Base-by-base conservation (phyloP, 805 yeast genomes). In the Wickerhamomyces sydowiorum region DNA sequence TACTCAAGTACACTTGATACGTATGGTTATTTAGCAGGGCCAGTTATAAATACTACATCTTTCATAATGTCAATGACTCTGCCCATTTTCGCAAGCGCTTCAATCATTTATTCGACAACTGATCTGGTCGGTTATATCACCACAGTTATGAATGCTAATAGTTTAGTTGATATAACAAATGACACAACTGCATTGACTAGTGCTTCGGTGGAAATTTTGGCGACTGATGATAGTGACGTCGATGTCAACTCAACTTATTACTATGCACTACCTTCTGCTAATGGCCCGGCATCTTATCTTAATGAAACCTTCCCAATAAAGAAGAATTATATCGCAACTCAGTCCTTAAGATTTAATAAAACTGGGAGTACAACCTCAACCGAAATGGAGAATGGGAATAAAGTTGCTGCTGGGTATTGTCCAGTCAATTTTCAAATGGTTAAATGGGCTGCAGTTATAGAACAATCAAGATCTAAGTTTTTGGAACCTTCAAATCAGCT, bases 361-460 rank as follows among this genome's bases (percentile, higher is more conserved):
- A 57, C 66, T 2, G 85, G 84, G 3, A 65, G 70, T 8, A 49
- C 57, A 7, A 59, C 67, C 14, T 59, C 69, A 7, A 60, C 71
- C 0, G 55, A 51, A 7, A 62, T 69, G 21, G 65, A 73, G 5
- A 46, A 57, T 24, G 64, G 62, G 6, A 49, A 52, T 3, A 49
- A 61, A 12, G 72, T 82, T 5, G 78, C 90, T 1, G 66, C 75
- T 2, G 88, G 88, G 0, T 81, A 64, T 51, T 64, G 78, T 0
- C 65, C 70, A 1, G 73, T 74, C 13, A 60, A 69, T 22, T 63
- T 75, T 36, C 42, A 51, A 2, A 61, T 71, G 35, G 70, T 66
- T 1, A 66, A 66, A 12, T 89, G 96, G 97, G 75, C 78, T n/a
- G 80, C 89, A 2, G 62, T 80, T 0, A 77, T 89, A 5, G 82